These are phyloP conservation scores for Picochlorum sp. DNA, from an alignment of 139 green algal genomes.

Conservation along the genomic window DNA sequence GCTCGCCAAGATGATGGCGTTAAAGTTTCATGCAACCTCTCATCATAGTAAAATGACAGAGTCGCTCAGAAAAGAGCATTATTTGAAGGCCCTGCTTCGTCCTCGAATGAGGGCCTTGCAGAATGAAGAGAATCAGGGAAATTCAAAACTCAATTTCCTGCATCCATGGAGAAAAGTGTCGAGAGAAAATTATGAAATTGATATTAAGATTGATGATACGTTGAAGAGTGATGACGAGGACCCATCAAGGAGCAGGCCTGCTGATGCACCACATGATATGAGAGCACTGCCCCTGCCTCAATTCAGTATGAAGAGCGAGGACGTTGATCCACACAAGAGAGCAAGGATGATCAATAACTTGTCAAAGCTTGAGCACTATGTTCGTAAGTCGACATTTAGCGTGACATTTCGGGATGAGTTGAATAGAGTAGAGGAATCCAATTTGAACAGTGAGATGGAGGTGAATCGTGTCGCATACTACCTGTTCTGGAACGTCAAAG, in stretches of 20 bases:
- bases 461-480: slow-evolving; percentile 47
- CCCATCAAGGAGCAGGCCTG: too few species aligned
- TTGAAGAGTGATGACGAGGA: too few species aligned
- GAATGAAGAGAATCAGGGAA: neutral
- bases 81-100: neutral
- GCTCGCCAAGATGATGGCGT: slow-evolving; percentile 59
- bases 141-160: too few species aligned
- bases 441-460: slow-evolving; percentile 37
- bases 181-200: too few species aligned
- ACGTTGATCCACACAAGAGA: neutral
- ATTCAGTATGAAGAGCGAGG: neutral
- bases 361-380: slow-evolving; percentile 40
- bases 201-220: too few species aligned
- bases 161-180: too few species aligned
- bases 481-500: slow-evolving; percentile 55
- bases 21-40: slow-evolving; percentile 56
- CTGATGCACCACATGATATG: too few species aligned
- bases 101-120: neutral
- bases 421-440: slow-evolving; percentile 10
- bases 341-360: slow-evolving; percentile 5
- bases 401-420: slow-evolving; percentile 49
- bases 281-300: too few species aligned
- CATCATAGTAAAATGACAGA: slow-evolving; percentile 67
- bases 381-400: slow-evolving; percentile 51
- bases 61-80: slow-evolving; percentile 34